Percentiles rank a stretch among this genome's conserved stretches.
These are phyloP conservation scores for Paramecium caudatum DNA, from an alignment of 73 alveolate genomes.

Conservation along the genomic window DNA sequence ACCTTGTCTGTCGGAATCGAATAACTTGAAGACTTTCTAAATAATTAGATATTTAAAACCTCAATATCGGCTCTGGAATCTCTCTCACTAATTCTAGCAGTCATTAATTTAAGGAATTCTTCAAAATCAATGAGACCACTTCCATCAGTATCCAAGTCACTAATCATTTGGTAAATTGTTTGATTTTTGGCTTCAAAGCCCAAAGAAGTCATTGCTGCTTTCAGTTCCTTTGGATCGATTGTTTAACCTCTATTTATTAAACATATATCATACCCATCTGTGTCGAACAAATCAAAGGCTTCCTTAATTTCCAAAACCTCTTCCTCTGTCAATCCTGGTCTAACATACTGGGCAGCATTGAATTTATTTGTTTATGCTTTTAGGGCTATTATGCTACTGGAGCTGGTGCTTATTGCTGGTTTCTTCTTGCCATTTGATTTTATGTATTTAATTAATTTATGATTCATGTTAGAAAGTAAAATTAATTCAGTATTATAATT, in stretches of 20 bases:
- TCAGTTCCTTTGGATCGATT: conserved; percentile 94
- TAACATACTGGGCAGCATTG: conserved; percentile 61
- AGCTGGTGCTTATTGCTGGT: conserved; percentile 8
- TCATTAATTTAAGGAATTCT: conserved; percentile 90
- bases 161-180: conserved; percentile 90
- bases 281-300: conserved; percentile 91
- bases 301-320: conserved; percentile 94
- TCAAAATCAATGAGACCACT: conserved; percentile 92
- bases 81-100: conserved; percentile 90
- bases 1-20: conserved; percentile 87
- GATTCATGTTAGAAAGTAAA: no score
- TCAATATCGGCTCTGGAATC: conserved; percentile 91
- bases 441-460: no score
- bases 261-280: conserved; percentile 80
- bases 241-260: conserved; percentile 76
- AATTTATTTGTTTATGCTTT: not conserved
- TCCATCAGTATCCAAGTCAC: conserved; percentile 89
- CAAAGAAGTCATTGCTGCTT: conserved; percentile 92
- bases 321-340: conserved; percentile 93
- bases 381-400: not conserved
- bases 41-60: not conserved
- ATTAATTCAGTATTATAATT: no score
- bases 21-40: conserved; percentile 84
- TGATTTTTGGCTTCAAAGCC: conserved; percentile 95
- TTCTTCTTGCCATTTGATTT: conserved; percentile 22